Conservation (phyloP, 208 protist species). For the Borovskyia barvae region DNA sequence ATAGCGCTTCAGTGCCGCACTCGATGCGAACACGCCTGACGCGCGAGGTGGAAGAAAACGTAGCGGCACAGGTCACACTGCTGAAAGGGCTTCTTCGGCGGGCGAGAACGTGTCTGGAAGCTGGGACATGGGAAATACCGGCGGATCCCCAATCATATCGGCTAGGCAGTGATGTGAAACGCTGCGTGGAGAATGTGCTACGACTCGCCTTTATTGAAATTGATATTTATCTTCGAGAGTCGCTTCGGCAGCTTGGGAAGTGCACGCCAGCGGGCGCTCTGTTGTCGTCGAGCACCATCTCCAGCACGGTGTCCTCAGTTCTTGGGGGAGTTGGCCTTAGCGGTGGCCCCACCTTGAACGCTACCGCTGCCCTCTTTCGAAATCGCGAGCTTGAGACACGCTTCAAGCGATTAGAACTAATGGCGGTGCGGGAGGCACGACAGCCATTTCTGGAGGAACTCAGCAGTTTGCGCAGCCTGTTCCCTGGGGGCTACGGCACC, state of each 20-base stretch:
- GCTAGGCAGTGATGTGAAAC: slow-evolving; percentile 40
- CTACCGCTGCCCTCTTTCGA: slow-evolving; percentile 23
- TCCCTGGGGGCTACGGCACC: slow-evolving; percentile 22
- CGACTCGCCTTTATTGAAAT: slow-evolving; percentile 46
- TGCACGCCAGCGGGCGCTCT: slow-evolving; percentile 12
- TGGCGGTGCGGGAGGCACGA: slow-evolving; percentile 18
- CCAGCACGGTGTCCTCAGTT: slow-evolving; percentile 1
- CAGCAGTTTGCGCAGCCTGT: slow-evolving; percentile 19
- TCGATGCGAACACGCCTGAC: slow-evolving; percentile 52
- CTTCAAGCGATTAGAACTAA: slow-evolving; percentile 43
- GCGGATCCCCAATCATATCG: slow-evolving; percentile 26
- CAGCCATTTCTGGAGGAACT: slow-evolving; percentile 37
- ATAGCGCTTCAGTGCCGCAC: slow-evolving; percentile 33
- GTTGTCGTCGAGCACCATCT: background rate
- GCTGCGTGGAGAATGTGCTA: slow-evolving; percentile 42
- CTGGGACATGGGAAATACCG: slow-evolving; percentile 25
- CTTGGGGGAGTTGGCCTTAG: slow-evolving; percentile 1
- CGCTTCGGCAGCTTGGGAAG: slow-evolving; percentile 61
- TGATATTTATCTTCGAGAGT: slow-evolving; percentile 68
- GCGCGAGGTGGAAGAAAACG: slow-evolving; percentile 41
- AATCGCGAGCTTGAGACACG: slow-evolving; percentile 55
- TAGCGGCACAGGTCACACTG: slow-evolving; percentile 24
- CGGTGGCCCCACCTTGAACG: background rate
- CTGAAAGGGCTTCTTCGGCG: slow-evolving; percentile 29
- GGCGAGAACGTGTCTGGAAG: slow-evolving; percentile 24